Evolutionary conservation across 2,329 filamentous ascomycete species (phyloP), one percentile per base, ranked within the genome.

Genomic region (Colletotrichum orbiculare): DNA sequence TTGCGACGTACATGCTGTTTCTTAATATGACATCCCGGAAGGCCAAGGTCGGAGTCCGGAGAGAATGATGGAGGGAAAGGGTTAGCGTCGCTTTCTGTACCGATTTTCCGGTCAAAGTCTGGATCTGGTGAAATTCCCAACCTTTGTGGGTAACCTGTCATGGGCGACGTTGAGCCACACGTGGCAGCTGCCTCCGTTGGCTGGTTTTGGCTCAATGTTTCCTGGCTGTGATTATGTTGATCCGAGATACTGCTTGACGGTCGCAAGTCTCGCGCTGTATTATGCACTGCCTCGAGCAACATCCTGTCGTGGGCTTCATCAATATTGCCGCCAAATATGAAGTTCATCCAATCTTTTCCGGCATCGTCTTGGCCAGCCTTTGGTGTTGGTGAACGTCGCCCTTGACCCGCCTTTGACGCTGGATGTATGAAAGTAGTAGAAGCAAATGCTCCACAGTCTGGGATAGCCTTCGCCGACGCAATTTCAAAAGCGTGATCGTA

Each of bases 291-390:
- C 9, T 61, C 64, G 34, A 52, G 46, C 35, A 61, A 58, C 8
- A 53, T 48, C 9, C 25, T 6, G 7, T 58, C 60, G 17, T 42
- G 39, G 6, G 17, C 41, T 5, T 60, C 60, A 6, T 66, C 54
- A 42, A 35, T 46, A 8, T 41, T 39, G 7, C 57, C 48, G 10
- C 50, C 60, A n/a, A 67, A 58, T n/a, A 67, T 48, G 38, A 68
- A 68, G 9, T 47, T 53, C 35, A 66, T 54, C 67, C 67, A 68
- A 5, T 41, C 60, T 13, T 41, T 25, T 38, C 62, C 54, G 15
- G 9, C n/a, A 6, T 48, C 11, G 11, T 15, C 37, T 7, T 13
- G 17, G 4, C 25, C 25, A 25, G 25, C 25, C 25, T 25, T 25
- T 25, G 25, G 25, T 4, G 25, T 25, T 25, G 25, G 25, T 25